Conservation (phyloP, 2,329 filamentous ascomycete species). For the Phaeosphaeria sp. region DNA sequence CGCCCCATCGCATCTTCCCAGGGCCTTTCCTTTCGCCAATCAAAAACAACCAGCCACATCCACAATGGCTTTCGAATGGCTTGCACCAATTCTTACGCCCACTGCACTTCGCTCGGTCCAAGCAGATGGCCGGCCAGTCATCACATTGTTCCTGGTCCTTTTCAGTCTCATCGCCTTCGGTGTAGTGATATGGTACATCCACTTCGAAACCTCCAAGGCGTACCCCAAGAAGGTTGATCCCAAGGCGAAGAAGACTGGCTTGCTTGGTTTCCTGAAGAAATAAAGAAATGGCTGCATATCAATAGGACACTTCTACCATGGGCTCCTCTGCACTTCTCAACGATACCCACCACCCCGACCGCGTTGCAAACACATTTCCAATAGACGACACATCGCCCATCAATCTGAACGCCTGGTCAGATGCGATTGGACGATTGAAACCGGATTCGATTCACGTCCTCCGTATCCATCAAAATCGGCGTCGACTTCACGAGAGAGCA, state of each 20-base stretch:
- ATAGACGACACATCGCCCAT: neutral
- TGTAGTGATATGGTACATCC: slow-evolving; percentile 34
- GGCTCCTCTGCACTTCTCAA: neutral
- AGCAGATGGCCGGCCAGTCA: slow-evolving; percentile 77
- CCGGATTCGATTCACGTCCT: neutral
- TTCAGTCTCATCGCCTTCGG: slow-evolving; percentile 63
- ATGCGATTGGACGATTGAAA: neutral
- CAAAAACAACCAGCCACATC: slow-evolving; percentile 1
- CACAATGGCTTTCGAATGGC: slow-evolving; percentile 38
- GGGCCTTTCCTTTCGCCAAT: neutral
- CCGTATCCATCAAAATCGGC: neutral
- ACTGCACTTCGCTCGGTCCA: slow-evolving; percentile 41
- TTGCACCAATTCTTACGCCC: slow-evolving; percentile 41
- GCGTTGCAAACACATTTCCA: neutral
- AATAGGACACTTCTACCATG: neutral
- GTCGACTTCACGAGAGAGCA: neutral
- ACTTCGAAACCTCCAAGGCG: slow-evolving; percentile 38
- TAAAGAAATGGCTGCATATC: slow-evolving; percentile 5
- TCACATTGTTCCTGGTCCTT: slow-evolving; percentile 82
- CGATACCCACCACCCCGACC: neutral
- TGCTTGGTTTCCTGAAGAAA: slow-evolving; percentile 30
- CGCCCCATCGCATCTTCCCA: neutral
- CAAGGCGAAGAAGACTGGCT: slow-evolving; percentile 29
- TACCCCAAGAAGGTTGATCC: slow-evolving; percentile 35
- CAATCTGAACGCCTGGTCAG: neutral